These are phyloP conservation scores for Setaria italica DNA, from an alignment of 202 grass and related monocot species.

Conservation along the genomic window DNA sequence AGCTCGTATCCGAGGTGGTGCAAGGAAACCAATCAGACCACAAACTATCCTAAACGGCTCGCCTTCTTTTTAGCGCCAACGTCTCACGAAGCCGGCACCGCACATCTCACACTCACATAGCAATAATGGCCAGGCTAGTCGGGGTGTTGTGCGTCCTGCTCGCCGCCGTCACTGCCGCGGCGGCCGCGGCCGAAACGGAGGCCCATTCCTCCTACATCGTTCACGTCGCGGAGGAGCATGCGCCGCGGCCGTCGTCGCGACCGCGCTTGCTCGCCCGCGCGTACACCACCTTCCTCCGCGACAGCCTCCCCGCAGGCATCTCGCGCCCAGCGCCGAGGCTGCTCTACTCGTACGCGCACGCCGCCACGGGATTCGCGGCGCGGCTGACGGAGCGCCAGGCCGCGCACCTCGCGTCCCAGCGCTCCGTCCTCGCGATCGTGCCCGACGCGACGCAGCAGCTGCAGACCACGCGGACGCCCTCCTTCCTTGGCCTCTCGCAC, in stretches of 20 bases:
- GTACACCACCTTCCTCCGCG: slow-evolving; percentile 42
- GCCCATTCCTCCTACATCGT: slow-evolving; percentile 51
- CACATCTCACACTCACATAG: too few species aligned
- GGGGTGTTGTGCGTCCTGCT: neutral
- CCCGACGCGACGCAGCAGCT: slow-evolving; percentile 24
- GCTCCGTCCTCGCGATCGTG: slow-evolving; percentile 42
- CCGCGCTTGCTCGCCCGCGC: neutral
- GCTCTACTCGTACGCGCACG: slow-evolving; percentile 48
- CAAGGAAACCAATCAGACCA: too few species aligned
- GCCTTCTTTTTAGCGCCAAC: too few species aligned
- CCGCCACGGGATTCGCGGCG: neutral
- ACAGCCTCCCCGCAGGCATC: slow-evolving; percentile 11
- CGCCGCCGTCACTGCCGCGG: neutral
- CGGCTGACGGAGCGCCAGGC: slow-evolving; percentile 4
- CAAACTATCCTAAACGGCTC: too few species aligned
- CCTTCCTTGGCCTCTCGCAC: slow-evolving; percentile 55
- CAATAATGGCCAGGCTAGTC: too few species aligned
- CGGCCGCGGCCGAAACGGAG: neutral
- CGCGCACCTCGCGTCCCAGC: slow-evolving; percentile 17
- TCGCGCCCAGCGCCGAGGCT: slow-evolving; percentile 10
- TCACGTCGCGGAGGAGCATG: slow-evolving; percentile 39
- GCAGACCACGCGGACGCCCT: slow-evolving; percentile 55
- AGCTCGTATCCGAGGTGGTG: too few species aligned
- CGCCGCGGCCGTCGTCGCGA: neutral
- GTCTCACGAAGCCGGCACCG: too few species aligned